Conservation (phyloP, 345 rosid genomes). For the Passiflora organensis region DNA sequence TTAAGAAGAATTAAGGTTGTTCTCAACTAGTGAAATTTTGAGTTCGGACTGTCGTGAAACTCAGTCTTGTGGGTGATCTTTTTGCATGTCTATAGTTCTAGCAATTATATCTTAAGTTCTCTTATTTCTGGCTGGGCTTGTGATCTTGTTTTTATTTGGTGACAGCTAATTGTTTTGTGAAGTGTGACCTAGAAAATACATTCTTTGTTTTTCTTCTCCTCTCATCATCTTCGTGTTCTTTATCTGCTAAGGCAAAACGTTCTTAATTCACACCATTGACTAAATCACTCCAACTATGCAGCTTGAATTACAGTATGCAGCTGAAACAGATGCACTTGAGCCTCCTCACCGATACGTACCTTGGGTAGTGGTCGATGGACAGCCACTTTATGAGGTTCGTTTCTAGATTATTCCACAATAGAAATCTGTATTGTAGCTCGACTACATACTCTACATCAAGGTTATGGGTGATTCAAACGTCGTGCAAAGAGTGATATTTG, state of each 20-base stretch:
- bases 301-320: constrained; percentile 79
- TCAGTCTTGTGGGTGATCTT: too few relatives aligned
- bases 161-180: not conserved
- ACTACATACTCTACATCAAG: not conserved
- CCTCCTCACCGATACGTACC: constrained; percentile 93
- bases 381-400: constrained; percentile 86
- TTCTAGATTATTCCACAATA: too few relatives aligned
- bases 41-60: too few relatives aligned
- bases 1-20: too few relatives aligned
- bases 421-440: too few relatives aligned
- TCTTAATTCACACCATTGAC: not conserved
- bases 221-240: not conserved
- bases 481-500: not conserved
- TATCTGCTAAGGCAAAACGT: not conserved
- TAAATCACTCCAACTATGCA: constrained; percentile 36
- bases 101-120: too few relatives aligned
- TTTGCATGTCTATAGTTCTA: too few relatives aligned
- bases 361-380: constrained; percentile 91
- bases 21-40: too few relatives aligned
- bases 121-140: not conserved
- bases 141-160: not conserved
- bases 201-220: not conserved
- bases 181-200: not conserved
- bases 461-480: not conserved
- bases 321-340: constrained; percentile 70